Evolutionary conservation across 2,329 filamentous ascomycete genomes (phyloP).

Genomic region (Aspergillus sojae): DNA sequence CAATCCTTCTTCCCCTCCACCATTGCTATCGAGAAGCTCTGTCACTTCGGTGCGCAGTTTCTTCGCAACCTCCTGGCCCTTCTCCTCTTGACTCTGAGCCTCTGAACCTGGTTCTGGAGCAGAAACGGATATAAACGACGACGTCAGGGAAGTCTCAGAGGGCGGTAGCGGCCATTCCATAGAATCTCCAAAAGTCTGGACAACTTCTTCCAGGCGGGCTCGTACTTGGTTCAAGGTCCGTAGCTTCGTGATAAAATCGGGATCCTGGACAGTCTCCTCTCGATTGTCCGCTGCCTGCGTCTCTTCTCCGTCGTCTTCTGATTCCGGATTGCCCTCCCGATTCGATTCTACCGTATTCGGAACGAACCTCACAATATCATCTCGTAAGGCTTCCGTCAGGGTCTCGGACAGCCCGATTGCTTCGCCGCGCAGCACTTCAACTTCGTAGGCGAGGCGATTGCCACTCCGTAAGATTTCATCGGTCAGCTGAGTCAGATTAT

Average conservation of each 20-base stretch:
- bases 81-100: constrained; percentile 75
- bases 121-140: constrained; percentile 87
- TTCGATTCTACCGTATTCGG: constrained; percentile 47
- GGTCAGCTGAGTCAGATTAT: constrained; percentile 81
- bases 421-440: constrained; percentile 89
- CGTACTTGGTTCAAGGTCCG: constrained; percentile 82
- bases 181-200: constrained; percentile 88
- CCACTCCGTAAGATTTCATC: constrained; percentile 93
- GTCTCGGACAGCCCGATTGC: constrained; percentile 78
- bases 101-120: constrained; percentile 73
- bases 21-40: constrained; percentile 61
- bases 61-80: constrained; percentile 78
- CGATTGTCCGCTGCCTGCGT: constrained; percentile 1
- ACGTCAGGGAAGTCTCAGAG: constrained; percentile 79
- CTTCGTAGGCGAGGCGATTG: constrained; percentile 87
- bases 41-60: constrained; percentile 68
- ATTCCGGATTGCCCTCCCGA: constrained; percentile 4
- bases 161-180: constrained; percentile 95
- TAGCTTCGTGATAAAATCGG: constrained; percentile 73
- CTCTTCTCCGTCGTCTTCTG: constrained; percentile 3
- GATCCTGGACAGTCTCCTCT: constrained; percentile 47
- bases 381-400: constrained; percentile 70
- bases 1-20: constrained; percentile 67
- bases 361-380: constrained; percentile 74
- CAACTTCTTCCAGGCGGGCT: constrained; percentile 81